A percentile compares a stretch with the other conserved stretches of the same genome.
Evolutionary conservation across 2,329 filamentous ascomycete species (phyloP).

Genomic region (Penicillium nordicum): DNA sequence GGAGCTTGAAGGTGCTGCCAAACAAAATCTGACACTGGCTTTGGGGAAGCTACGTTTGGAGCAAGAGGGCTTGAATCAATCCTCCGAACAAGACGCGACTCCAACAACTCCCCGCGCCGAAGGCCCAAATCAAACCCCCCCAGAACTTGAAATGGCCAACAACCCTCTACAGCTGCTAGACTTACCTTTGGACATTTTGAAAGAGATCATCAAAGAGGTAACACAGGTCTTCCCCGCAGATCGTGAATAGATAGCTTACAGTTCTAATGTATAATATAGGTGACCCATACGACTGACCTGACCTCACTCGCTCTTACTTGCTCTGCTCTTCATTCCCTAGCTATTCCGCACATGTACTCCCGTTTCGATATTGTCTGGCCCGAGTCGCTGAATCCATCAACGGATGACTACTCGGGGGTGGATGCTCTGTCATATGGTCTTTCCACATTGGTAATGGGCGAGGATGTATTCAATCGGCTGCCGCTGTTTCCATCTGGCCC

Average conservation of each 20-base stretch:
- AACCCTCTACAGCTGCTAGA: constrained; percentile 66
- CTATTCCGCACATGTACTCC: constrained; percentile 76
- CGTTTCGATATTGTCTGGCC: constrained; percentile 89
- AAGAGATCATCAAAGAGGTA: constrained; percentile 76
- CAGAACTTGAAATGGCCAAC: constrained; percentile 25
- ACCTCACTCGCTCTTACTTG: constrained; percentile 74
- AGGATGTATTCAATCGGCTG: constrained; percentile 57
- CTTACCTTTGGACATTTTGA: constrained; percentile 72
- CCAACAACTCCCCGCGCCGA: constrained; percentile 9
- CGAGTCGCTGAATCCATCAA: constrained; percentile 58
- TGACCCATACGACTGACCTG: constrained; percentile 77
- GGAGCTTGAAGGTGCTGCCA: constrained; percentile 11
- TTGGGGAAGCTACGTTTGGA: constrained; percentile 13
- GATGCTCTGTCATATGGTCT: constrained; percentile 81
- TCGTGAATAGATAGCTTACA: background rate
- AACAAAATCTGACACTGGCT: constrained; percentile 7
- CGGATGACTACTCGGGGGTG: constrained; percentile 67
- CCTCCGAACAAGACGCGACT: constrained; percentile 8
- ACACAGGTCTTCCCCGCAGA: background rate
- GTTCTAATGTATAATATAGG: constrained; percentile 45
- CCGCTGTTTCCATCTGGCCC: constrained; percentile 34
- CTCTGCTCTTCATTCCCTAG: constrained; percentile 70
- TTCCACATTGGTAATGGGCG: constrained; percentile 72
- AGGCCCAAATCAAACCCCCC: background rate
- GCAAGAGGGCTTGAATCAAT: constrained; percentile 7